A percentile compares a stretch with the other conserved stretches of the same genome.
phyloP scores from a whole-genome alignment of 305 asterid species.

The Solanum chacoense region DNA sequence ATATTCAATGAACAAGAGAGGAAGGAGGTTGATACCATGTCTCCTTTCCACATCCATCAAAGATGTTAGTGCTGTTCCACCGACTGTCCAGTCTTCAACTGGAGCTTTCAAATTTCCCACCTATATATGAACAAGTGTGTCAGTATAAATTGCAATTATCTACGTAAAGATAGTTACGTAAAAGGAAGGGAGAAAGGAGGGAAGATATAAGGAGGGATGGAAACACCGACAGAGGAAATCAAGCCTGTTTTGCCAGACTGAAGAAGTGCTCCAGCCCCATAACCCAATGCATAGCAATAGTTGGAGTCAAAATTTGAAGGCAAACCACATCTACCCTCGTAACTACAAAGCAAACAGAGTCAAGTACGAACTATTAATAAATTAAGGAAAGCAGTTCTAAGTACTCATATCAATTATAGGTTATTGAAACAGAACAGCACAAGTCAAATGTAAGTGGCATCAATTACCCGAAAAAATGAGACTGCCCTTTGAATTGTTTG shows the following conservation, averaged over 20 bases:
- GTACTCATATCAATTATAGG: not conserved
- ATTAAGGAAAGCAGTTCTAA: not conserved
- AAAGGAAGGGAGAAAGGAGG: not conserved
- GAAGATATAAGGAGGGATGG: not conserved
- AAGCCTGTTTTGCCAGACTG: slow-evolving; percentile 76
- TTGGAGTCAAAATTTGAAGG: slow-evolving; percentile 88
- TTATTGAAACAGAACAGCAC: not conserved
- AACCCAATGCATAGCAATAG: slow-evolving; percentile 90
- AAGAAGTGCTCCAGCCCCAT: slow-evolving; percentile 76
- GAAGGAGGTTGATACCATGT: slow-evolving; percentile 43
- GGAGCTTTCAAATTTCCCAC: slow-evolving; percentile 72
- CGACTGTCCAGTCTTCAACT: slow-evolving; percentile 75
- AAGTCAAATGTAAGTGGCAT: not conserved
- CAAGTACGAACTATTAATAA: not conserved
- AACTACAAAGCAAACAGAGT: slow-evolving; percentile 27
- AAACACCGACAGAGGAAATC: slow-evolving; percentile 66
- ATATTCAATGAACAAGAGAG: not conserved
- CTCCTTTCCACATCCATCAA: slow-evolving; percentile 97
- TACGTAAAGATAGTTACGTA: not conserved
- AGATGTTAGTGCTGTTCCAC: slow-evolving; percentile 89
- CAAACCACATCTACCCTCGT: slow-evolving; percentile 90
- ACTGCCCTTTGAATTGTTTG: slow-evolving; percentile 74
- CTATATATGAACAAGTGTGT: slow-evolving; percentile 7
- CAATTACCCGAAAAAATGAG: slow-evolving; percentile 86
- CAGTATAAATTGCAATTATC: not conserved